Base-by-base conservation (phyloP, 2,329 filamentous ascomycete species). In the Lecanicillium sp. region DNA sequence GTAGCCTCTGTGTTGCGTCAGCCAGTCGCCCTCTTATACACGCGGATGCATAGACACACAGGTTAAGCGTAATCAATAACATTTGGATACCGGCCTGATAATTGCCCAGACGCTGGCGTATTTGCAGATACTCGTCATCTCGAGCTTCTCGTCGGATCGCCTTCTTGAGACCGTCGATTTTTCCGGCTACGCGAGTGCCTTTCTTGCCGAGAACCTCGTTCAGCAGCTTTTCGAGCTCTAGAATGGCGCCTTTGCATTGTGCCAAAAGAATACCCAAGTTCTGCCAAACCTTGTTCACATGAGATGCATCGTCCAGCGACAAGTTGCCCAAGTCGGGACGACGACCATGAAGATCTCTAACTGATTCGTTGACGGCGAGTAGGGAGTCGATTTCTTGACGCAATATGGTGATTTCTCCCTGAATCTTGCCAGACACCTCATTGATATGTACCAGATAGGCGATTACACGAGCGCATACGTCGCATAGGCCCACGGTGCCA, bases 21-120 rank as follows among this genome's bases (percentile, higher is more conserved):
- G 27, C 29, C 9, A 9, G 12, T 15, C 4, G 17, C 8, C 12
- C 19, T 15, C 11, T 4, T 12, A 7, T 16, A 4, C 5, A 17
- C 5, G 12, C 16, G 9, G 19, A n/a, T 7, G 15, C 16, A 15
- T 20, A 12, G 19, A 29, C 13, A 19, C 29, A 37, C 35, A 29
- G 9, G 25, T 30, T 29, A 4, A 30, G 16, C 8, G 35, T 27
- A 19, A 18, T 18, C 11, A 37, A 27, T 14, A 18, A 16, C 27
- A 37, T 29, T 30, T 29, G 27, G 4, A 37, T 15, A 15, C 35
- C 25, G 29, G 25, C 17, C 35, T 29, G 35, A 25, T 14, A 29
- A 22, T 37, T 29, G 14, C 19, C 18, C 8, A 38, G 36, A 16
- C 36, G 36, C 15, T 38, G 36, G 13, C 36, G 36, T 31, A 38